These are phyloP conservation scores for Parmelia sp. DNA, from an alignment of 495 filamentous ascomycete species.

Conservation along the genomic window DNA sequence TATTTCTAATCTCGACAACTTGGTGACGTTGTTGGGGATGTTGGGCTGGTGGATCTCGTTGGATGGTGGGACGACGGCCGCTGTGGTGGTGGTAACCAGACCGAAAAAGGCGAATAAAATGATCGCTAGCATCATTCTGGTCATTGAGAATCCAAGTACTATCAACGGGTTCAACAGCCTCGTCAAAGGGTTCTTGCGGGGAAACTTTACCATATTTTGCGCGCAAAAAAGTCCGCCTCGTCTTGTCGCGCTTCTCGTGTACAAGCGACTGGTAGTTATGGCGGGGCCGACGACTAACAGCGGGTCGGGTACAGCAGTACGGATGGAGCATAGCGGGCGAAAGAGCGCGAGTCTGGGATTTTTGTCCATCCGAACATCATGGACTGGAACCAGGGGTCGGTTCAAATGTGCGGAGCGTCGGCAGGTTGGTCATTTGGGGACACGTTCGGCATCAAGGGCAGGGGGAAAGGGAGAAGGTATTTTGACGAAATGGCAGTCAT, in stretches of 20 bases:
- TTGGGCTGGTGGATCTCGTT: background rate
- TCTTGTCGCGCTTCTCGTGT: background rate
- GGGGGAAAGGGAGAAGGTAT: too few relatives aligned
- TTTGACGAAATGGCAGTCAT: background rate
- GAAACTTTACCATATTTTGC: too few relatives aligned
- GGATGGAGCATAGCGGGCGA: too few relatives aligned
- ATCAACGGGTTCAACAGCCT: background rate
- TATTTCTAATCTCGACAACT: background rate
- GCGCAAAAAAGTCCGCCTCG: background rate
- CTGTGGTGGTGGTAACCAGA: background rate
- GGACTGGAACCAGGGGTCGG: too few relatives aligned
- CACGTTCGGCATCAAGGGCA: too few relatives aligned
- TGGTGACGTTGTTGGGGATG: background rate
- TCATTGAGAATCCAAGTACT: background rate
- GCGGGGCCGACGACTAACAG: background rate
- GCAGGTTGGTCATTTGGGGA: too few relatives aligned
- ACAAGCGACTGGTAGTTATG: background rate
- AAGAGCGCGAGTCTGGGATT: too few relatives aligned
- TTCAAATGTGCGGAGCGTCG: too few relatives aligned
- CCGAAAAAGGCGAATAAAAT: background rate
- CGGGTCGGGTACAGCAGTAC: too few relatives aligned
- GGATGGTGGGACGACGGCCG: background rate
- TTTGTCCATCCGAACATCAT: too few relatives aligned
- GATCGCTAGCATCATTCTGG: background rate
- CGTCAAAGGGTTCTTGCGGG: too few relatives aligned